Evolutionary conservation across 1,284 basidiomycete genomes (phyloP), one percentile per base, ranked within the genome.

Genomic region (Microbotryum lychnidis-dioicae): DNA sequence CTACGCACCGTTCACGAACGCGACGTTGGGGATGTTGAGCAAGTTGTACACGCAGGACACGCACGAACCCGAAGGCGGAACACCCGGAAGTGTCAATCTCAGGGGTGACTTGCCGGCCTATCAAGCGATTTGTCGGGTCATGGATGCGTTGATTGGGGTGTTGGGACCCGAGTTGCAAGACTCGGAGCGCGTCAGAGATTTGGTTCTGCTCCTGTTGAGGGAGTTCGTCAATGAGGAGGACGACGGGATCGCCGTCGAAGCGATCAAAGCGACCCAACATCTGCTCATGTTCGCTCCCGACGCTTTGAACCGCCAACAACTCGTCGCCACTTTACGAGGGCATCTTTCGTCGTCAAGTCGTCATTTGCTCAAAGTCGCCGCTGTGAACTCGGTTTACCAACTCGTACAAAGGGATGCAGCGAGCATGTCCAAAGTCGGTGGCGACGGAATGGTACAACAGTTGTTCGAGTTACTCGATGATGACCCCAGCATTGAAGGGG

Each of bases 121-220:
- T 73, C 90, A 93, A 52, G 86, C 89, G 20, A 84, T 92, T 46
- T 96, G 91, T 72, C 85, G 89, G 68, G 88, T 97, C 52, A 85
- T 96, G 57, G 91, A 96, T 72, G 91, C 92, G 0, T 81, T 97
- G 48, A 90, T 97, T 65, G 91, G 88, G 31, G 89, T 97, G 4
- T 82, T 97, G 50, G 96, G 96, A 1, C 94, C 96, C 0, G 96
- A 98, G 72, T 85, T 99, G 58, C 88, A 91, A 71, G 94, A 97
- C 66, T 87, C 88, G 1, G 80, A 83, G 29, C 81, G 86, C n/a
- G 87, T 91, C 0, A 81, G 91, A 37, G 83, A 83, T 4, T 79
- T 97, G 16, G 82, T 97, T 21, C 82, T 94, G 58, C 84, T 89
- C 69, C 82, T 98, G 9, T 86, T 97, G 1, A 82, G 85, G 64